Percentiles rank a stretch among this genome's conserved stretches.
These are phyloP conservation scores for Diaporthe citrichinensis DNA, from an alignment of 2,329 filamentous ascomycete genomes.

Conservation along the genomic window DNA sequence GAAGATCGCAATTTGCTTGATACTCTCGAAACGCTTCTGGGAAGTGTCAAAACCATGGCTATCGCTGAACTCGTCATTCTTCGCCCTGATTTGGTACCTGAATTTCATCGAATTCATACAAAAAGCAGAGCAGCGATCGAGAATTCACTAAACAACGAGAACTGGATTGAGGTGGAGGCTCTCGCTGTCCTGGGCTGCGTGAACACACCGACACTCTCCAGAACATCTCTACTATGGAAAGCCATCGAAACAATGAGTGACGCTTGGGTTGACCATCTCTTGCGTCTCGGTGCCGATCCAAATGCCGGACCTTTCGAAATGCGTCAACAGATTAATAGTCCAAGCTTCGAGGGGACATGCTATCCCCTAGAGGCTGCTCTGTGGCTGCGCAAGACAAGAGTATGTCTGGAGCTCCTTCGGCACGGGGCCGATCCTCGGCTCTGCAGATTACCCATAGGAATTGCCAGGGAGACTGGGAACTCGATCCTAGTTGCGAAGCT, in stretches of 20 bases:
- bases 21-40: neutral
- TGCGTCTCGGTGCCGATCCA: neutral
- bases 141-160: neutral
- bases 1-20: neutral
- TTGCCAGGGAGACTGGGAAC: neutral
- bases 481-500: neutral
- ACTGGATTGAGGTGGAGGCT: neutral
- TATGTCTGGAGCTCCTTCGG: neutral
- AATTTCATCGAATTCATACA: neutral
- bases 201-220: neutral
- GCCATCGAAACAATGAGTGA: neutral
- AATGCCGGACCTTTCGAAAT: neutral
- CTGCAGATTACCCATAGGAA: neutral
- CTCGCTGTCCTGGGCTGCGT: neutral
- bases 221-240: neutral
- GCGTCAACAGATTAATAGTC: neutral
- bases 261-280: neutral
- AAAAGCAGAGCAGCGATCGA: neutral
- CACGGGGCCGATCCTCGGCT: neutral
- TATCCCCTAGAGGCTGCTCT: neutral
- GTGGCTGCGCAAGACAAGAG: neutral
- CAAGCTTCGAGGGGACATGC: neutral
- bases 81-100: neutral
- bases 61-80: no score
- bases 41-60: fast-evolving